Conservation (phyloP, 78 protist species). For the Guillardia theta region DNA sequence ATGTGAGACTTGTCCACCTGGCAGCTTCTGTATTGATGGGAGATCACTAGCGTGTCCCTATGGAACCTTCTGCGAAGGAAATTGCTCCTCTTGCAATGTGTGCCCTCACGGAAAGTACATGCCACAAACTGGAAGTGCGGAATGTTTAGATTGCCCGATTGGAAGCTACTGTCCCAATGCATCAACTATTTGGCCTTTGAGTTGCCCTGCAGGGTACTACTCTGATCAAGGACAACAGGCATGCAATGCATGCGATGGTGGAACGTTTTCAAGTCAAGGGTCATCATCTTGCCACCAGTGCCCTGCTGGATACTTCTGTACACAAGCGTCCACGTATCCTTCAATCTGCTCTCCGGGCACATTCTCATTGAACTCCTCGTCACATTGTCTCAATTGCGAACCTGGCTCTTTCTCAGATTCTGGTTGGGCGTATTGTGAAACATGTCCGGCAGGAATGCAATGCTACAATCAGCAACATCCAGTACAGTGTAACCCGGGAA, state of each 20-base stretch:
- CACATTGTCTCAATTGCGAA: background rate
- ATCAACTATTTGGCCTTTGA: background rate
- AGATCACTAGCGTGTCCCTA: background rate
- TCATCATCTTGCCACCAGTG: background rate
- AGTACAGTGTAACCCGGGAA: background rate
- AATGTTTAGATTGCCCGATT: background rate
- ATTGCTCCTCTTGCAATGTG: background rate
- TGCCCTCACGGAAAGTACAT: background rate
- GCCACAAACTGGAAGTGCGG: background rate
- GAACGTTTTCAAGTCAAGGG: background rate
- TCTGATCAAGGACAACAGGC: background rate
- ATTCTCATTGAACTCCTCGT: background rate
- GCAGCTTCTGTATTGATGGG: background rate
- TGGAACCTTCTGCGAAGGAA: background rate
- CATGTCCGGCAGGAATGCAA: background rate
- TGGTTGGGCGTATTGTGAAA: background rate
- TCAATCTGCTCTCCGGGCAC: background rate
- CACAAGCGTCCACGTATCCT: background rate
- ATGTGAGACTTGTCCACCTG: background rate
- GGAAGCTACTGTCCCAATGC: background rate
- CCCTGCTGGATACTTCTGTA: background rate
- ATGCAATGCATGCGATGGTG: background rate
- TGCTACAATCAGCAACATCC: background rate
- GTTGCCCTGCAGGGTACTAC: background rate
- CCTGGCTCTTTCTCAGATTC: background rate